Percentiles rank a stretch among this genome's conserved stretches.
Conservation (phyloP, 31 red algal species). For the Bonnemaisonia californica region DNA sequence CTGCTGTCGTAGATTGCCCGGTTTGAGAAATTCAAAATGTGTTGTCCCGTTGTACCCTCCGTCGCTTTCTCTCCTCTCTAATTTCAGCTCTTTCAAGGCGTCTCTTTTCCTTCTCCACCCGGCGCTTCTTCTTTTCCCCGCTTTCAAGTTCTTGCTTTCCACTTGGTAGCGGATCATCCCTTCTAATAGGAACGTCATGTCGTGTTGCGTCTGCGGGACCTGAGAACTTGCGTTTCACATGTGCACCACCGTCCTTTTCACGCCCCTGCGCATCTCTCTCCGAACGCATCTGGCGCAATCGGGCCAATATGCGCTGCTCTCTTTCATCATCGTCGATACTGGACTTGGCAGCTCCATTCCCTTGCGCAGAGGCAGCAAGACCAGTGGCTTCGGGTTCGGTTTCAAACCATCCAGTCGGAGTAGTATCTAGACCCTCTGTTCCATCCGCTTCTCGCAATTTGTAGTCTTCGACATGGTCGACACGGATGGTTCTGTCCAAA, state of each 20-base stretch:
- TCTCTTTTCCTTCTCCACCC: slow-evolving; percentile 14
- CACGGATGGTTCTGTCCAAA: slow-evolving; percentile 52
- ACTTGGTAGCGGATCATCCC: too few relatives aligned
- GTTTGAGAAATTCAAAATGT: too few relatives aligned
- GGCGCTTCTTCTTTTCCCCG: neutral
- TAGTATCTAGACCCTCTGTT: slow-evolving; percentile 7
- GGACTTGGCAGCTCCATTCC: neutral
- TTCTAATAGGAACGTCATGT: too few relatives aligned
- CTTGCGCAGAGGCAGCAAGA: slow-evolving; percentile 8
- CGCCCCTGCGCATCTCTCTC: neutral
- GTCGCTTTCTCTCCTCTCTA: slow-evolving; percentile 21
- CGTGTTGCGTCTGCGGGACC: too few relatives aligned
- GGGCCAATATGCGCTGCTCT: neutral
- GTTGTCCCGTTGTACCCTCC: neutral
- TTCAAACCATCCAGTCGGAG: slow-evolving; percentile 7
- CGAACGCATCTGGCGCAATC: neutral
- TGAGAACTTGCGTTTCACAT: too few relatives aligned
- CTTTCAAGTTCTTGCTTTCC: too few relatives aligned
- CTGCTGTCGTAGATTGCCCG: too few relatives aligned
- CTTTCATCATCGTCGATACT: neutral
- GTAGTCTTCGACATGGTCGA: slow-evolving; percentile 85
- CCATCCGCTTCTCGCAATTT: slow-evolving; percentile 41
- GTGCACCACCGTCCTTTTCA: too few relatives aligned
- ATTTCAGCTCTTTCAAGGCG: neutral
- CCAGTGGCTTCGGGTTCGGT: neutral